phyloP scores from a whole-genome alignment of 768 basidiomycete genomes.

The Pleurotus djamor region DNA sequence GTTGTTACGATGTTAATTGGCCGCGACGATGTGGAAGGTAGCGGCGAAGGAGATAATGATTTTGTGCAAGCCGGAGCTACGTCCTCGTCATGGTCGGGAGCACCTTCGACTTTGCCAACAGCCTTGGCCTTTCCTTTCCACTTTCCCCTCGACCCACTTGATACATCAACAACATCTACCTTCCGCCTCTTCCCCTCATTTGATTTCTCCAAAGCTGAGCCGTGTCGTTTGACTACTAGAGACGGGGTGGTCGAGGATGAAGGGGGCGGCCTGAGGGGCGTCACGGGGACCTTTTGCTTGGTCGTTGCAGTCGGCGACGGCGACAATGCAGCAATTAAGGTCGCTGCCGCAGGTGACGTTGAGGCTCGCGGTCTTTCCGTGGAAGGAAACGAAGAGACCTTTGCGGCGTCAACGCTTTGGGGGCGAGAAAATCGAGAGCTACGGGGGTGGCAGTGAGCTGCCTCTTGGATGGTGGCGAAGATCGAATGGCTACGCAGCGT shows the following conservation, averaged over 20 bases:
- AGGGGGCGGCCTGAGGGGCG: no score
- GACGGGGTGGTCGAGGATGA: no score
- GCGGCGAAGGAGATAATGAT: not conserved
- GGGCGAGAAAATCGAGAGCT: no score
- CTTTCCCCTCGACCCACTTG: not conserved
- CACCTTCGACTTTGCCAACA: not conserved
- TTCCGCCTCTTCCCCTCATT: no score
- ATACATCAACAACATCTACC: no score
- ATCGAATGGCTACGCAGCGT: no score
- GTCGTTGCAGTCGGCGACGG: not conserved
- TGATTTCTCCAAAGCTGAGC: no score
- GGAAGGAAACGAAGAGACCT: not conserved
- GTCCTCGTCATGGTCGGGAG: not conserved
- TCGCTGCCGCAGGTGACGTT: not conserved
- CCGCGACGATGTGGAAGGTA: not conserved
- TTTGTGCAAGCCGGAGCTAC: not conserved
- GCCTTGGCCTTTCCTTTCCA: not conserved
- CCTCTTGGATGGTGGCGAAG: no score
- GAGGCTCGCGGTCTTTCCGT: not conserved
- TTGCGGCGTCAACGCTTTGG: no score
- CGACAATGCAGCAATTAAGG: not conserved
- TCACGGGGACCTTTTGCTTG: not conserved
- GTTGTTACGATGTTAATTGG: not conserved
- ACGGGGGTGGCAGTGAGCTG: no score
- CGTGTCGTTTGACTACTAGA: no score